These are phyloP conservation scores for Priceomyces castillae DNA, from an alignment of 805 yeast species.

Conservation along the genomic window DNA sequence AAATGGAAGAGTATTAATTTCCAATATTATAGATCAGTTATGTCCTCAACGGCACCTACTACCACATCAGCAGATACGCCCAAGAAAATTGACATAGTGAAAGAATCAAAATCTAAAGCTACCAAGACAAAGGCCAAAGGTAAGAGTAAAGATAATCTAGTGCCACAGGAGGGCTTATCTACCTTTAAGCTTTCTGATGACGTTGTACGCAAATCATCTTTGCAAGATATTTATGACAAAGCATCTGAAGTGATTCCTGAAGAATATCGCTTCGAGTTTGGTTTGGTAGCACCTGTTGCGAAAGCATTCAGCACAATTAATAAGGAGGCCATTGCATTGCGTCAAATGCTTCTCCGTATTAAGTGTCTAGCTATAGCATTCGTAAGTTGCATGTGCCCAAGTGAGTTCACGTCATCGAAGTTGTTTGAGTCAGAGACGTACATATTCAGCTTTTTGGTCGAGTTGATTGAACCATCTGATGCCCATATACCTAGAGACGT, in stretches of 20 bases:
- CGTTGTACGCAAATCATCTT: conserved; percentile 49
- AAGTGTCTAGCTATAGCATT: conserved; percentile 70
- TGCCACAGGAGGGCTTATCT: conserved; percentile 45
- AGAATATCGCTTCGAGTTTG: conserved; percentile 62
- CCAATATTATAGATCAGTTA: conserved; percentile 40
- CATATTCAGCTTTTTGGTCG: conserved; percentile 65
- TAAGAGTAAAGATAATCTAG: conserved; percentile 1
- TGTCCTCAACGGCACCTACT: conserved; percentile 9
- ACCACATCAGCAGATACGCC: conserved; percentile 9
- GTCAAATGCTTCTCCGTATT: conserved; percentile 58
- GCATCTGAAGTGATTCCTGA: conserved; percentile 58
- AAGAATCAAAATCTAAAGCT: conserved; percentile 3
- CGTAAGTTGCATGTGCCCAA: conserved; percentile 53
- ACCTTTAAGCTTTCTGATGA: conserved; percentile 54
- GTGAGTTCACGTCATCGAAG: conserved; percentile 58
- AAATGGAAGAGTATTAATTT: conserved; percentile 57
- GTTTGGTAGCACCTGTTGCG: conserved; percentile 58
- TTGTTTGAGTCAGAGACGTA: conserved; percentile 72
- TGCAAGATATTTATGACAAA: conserved; percentile 62
- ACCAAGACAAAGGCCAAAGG: conserved; percentile 3
- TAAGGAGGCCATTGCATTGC: conserved; percentile 49
- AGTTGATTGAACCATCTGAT: conserved; percentile 66
- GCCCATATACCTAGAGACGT: conserved; percentile 48
- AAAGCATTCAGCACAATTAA: conserved; percentile 67
- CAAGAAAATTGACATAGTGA: conserved; percentile 10